Percentiles rank a stretch among this genome's conserved stretches.
Evolutionary conservation across 1,139 yeast genomes (phyloP).

Genomic region (Hansenula lynferdii): DNA sequence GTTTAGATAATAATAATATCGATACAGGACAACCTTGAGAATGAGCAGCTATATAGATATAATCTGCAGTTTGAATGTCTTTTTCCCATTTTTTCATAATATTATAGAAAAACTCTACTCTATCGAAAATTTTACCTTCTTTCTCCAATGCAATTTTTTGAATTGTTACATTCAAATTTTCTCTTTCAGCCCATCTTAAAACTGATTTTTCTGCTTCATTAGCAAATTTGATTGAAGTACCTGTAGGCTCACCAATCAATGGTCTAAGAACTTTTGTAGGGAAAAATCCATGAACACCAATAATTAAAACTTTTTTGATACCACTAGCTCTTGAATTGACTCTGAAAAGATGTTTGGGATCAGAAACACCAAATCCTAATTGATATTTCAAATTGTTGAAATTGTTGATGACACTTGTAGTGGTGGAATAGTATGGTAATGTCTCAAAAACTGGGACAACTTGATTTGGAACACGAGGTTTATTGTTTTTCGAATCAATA

Average conservation of each 20-base stretch:
- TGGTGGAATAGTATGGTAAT: conserved; percentile 24
- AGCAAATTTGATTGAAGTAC: conserved; percentile 83
- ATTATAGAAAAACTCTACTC: conserved; percentile 77
- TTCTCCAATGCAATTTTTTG: conserved; percentile 91
- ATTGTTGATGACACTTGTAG: conserved; percentile 12
- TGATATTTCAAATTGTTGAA: conserved; percentile 17
- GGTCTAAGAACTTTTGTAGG: conserved; percentile 85
- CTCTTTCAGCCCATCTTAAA: conserved; percentile 63
- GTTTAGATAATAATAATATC: conserved; percentile 65
- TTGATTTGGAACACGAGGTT: conserved; percentile 16
- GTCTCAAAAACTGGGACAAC: conserved; percentile 30
- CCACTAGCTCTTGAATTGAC: conserved; percentile 15
- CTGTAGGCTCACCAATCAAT: conserved; percentile 87
- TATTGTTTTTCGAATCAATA: conserved; percentile 1
- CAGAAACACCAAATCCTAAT: conserved; percentile 20
- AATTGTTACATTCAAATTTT: conserved; percentile 52
- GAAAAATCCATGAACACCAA: conserved; percentile 95
- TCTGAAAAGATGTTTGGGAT: conserved; percentile 27
- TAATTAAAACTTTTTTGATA: conserved; percentile 56
- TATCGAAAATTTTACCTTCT: conserved; percentile 83
- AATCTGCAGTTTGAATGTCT: conserved; percentile 74
- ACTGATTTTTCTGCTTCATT: conserved; percentile 81
- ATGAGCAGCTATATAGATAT: conserved; percentile 85
- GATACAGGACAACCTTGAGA: conserved; percentile 97
- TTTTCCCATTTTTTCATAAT: conserved; percentile 66